Base-by-base conservation (phyloP, 352 stramenopile species). In the Phytophthora sansomeana region DNA sequence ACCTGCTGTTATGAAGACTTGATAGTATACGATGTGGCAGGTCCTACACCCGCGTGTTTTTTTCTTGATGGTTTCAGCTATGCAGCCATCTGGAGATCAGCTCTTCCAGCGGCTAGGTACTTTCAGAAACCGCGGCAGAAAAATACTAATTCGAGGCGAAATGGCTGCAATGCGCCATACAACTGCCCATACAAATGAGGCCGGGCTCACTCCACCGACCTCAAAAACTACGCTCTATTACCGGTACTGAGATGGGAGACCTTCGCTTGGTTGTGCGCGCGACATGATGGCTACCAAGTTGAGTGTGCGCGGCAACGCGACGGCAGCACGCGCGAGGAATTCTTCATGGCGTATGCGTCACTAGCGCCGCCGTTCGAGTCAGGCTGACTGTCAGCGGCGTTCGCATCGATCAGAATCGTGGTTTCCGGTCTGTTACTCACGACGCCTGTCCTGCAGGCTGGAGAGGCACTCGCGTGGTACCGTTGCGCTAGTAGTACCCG, bases 401-500 rank as follows among this genome's bases (percentile, higher is more conserved):
- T n/a, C n/a, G 21, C 11, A 36, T 52, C 44, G 54, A 60, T 58
- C 64, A 67, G 30, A 54, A 48, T 36, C 13, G 14, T 48, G 43
- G 47, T 36, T 11, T 30, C 17, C n/a, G 28, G 54, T 44, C n/a
- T 43, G 69, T 77, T 66, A 67, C 63, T 46, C 38, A 55, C 59
- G 48, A 17, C 56, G 68, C 68, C 68, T 76, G 68, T 76, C 63
- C n/a, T 44, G 24, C 26, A 59, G 42, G 29, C 57, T 70, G 42
- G 33, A 66, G 48, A 46, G 63, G 39, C 55, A 64, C 55, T 58
- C 30, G 46, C 47, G 46, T 46, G 26, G 11, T 19, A 24, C 50
- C 30, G 26, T 49, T 61, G 51, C 28, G 11, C 68, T 73, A 63
- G 44, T 77, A 71, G 44, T 72, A 76, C 56, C 61, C 48, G 51